phyloP scores from a whole-genome alignment of 1,284 basidiomycete genomes.

The Cystobasidium pallidum region DNA sequence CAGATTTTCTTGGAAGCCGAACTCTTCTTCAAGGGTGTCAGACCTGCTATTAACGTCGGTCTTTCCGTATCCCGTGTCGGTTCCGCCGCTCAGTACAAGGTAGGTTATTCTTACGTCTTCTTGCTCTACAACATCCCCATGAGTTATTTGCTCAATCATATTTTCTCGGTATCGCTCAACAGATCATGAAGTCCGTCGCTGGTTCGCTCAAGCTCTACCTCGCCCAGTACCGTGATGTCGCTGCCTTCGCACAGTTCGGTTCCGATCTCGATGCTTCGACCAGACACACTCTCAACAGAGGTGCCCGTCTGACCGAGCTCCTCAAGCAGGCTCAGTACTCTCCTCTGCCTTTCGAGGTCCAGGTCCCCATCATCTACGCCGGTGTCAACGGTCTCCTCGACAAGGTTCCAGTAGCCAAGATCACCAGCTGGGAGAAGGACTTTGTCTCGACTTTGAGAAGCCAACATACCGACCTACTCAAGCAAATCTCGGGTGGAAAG shows the following conservation, averaged over 20 bases:
- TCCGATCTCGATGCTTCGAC: conserved; percentile 99
- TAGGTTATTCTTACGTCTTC: conserved; percentile 58
- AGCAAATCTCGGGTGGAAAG: conserved; percentile 64
- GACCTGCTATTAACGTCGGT: conserved; percentile 98
- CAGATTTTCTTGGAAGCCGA: conserved; percentile 99
- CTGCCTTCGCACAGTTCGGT: conserved; percentile 99
- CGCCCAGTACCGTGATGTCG: conserved; percentile 99
- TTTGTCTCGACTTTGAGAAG: conserved; percentile 64
- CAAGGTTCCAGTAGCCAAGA: conserved; percentile 88
- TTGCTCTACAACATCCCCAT: too few relatives aligned
- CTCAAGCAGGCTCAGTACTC: conserved; percentile 99
- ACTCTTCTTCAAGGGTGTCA: conserved; percentile 56
- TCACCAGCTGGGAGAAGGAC: conserved; percentile 66
- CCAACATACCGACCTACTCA: conserved; percentile 55
- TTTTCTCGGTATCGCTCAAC: conserved; percentile 63
- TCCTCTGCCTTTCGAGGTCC: conserved; percentile 76
- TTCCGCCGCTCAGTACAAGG: conserved; percentile 92
- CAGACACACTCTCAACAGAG: conserved; percentile 80
- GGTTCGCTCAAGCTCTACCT: conserved; percentile 99
- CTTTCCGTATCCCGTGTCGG: conserved; percentile 99
- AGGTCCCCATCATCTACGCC: conserved; percentile 98
- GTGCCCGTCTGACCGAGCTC: conserved; percentile 96
- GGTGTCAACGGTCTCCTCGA: conserved; percentile 93
- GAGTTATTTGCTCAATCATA: too few relatives aligned
- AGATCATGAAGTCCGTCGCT: conserved; percentile 99